These are phyloP conservation scores for Globisporangium viniferum DNA, from an alignment of 352 stramenopile species.

Conservation along the genomic window DNA sequence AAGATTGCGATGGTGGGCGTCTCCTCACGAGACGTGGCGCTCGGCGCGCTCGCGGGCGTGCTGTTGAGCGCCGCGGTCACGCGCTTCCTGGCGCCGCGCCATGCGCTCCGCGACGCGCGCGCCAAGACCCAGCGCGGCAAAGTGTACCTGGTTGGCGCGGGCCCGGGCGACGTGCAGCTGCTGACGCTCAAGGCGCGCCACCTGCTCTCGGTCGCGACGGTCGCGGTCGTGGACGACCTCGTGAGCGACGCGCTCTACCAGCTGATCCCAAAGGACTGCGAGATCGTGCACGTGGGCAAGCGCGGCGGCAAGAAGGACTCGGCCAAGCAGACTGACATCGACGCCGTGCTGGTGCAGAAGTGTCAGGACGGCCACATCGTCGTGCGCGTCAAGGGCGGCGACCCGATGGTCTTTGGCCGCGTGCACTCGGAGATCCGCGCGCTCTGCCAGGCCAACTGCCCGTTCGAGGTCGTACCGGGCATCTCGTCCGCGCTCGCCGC, in stretches of 20 bases:
- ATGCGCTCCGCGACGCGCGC: constrained; percentile 24
- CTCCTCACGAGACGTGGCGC: constrained; percentile 35
- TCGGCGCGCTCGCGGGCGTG: constrained; percentile 42
- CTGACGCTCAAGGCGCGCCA: constrained; percentile 52
- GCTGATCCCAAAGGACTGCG: constrained; percentile 50
- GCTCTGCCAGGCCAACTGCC: constrained; percentile 38
- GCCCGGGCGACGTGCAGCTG: constrained; percentile 51
- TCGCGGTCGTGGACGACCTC: constrained; percentile 66
- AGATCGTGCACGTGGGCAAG: constrained; percentile 70
- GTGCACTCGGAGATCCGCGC: constrained; percentile 71
- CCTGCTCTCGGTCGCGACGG: constrained; percentile 44
- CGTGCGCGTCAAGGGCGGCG: constrained; percentile 64
- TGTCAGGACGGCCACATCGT: constrained; percentile 50
- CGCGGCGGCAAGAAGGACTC: constrained; percentile 65
- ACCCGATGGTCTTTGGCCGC: constrained; percentile 72
- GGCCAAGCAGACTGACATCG: constrained; percentile 62
- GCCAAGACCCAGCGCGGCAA: constrained; percentile 28
- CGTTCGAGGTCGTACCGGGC: constrained; percentile 62
- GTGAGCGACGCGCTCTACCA: constrained; percentile 54
- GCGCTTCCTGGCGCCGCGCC: constrained; percentile 29
- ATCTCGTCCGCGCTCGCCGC: constrained; percentile 67
- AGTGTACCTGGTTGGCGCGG: constrained; percentile 64
- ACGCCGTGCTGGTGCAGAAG: constrained; percentile 55
- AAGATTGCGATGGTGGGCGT: constrained; percentile 9
- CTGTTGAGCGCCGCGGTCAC: constrained; percentile 35